phyloP scores from a whole-genome alignment of 148 eudicot genomes.

The Beta vulgaris region DNA sequence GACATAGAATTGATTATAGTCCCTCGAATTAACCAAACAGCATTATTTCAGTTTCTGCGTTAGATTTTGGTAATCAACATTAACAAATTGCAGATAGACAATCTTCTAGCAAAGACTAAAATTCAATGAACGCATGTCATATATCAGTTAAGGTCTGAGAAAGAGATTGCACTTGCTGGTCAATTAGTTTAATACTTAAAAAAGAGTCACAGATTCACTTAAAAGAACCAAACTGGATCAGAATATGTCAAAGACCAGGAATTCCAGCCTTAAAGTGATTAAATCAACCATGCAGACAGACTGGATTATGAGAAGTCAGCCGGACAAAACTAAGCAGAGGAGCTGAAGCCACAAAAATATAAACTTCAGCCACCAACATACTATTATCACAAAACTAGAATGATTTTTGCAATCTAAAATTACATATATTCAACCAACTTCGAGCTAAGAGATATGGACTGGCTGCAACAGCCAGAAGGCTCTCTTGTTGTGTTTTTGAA shows the following conservation, averaged over 20 bases:
- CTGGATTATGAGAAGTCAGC: background rate
- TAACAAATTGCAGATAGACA: background rate
- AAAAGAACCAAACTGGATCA: background rate
- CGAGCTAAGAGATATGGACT: background rate
- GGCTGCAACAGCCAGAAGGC: background rate
- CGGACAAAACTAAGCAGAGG: background rate
- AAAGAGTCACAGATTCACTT: background rate
- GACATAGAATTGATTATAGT: background rate
- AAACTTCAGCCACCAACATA: background rate
- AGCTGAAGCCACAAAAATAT: background rate
- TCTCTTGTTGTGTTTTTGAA: background rate
- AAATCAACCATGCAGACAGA: background rate
- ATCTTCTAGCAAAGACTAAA: background rate
- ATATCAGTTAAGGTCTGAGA: background rate
- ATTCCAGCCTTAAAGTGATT: background rate
- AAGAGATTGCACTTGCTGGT: background rate
- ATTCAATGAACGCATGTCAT: background rate
- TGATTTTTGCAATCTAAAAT: background rate
- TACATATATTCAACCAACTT: background rate
- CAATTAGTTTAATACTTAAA: conserved; percentile 1
- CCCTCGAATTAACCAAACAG: background rate
- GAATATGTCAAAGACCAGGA: background rate
- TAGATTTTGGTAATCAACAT: background rate
- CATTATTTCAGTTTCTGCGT: background rate
- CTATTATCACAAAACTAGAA: background rate